Evolutionary conservation across 208 protist species (phyloP).

Genomic region (Leishmania tropica): DNA sequence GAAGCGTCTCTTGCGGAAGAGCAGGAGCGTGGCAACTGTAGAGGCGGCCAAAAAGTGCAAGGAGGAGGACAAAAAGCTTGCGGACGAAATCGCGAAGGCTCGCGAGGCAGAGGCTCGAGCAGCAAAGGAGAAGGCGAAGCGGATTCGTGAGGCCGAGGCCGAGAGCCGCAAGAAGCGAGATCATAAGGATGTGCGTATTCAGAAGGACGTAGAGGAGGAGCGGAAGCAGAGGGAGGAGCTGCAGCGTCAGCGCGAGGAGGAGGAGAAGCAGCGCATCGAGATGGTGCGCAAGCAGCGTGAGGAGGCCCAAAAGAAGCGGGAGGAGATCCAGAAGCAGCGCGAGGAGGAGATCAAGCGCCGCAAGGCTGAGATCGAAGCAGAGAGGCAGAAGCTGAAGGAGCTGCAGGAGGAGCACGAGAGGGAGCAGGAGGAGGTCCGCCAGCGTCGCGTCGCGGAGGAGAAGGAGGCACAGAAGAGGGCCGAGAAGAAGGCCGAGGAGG

Average conservation of each 20-base stretch:
- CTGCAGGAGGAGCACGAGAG: conserved; percentile 41
- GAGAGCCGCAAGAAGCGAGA: conserved; percentile 35
- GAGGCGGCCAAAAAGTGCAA: conserved; percentile 17
- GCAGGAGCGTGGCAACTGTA: conserved; percentile 6
- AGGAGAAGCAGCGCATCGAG: conserved; percentile 36
- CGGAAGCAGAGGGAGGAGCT: conserved; percentile 22
- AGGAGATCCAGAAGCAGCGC: conserved; percentile 38
- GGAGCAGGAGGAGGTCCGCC: conserved; percentile 36
- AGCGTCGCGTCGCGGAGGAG: too few relatives aligned
- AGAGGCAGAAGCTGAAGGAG: conserved; percentile 42
- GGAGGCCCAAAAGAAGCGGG: conserved; percentile 29
- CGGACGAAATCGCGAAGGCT: conserved; percentile 23
- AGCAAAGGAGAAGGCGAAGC: conserved; percentile 28
- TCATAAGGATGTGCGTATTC: conserved; percentile 12
- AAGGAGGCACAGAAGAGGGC: too few relatives aligned
- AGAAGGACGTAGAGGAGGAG: conserved; percentile 23
- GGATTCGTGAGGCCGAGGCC: conserved; percentile 32
- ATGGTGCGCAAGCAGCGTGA: conserved; percentile 33
- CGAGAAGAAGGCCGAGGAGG: too few relatives aligned
- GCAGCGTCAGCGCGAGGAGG: conserved; percentile 28
- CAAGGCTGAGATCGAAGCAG: conserved; percentile 27
- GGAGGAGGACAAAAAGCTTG: conserved; percentile 28
- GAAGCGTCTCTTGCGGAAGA: conserved; percentile 56
- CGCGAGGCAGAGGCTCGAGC: conserved; percentile 31
- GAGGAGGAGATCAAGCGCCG: conserved; percentile 48